Conservation (phyloP, 2,329 filamentous ascomycete species). For the Scedosporium boydii region DNA sequence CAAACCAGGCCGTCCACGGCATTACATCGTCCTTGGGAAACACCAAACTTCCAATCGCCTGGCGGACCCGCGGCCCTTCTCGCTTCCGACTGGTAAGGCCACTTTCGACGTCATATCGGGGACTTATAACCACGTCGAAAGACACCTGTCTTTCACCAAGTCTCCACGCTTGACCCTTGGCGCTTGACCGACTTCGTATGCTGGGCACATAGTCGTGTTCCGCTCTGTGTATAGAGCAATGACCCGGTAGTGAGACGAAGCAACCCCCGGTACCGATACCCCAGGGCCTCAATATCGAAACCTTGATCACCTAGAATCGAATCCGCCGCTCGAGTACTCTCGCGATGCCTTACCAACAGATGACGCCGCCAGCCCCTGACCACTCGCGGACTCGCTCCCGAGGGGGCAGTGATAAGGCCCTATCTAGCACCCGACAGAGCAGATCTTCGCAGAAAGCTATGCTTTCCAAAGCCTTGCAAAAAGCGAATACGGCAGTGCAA, state of each 20-base stretch:
- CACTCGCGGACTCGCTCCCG: background rate
- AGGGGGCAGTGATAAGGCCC: background rate
- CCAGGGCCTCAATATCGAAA: background rate
- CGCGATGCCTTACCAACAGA: background rate
- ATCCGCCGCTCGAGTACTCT: background rate
- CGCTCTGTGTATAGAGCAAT: background rate
- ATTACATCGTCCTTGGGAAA: background rate
- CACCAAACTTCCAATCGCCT: background rate
- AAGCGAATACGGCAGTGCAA: conserved; percentile 90
- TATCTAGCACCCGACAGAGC: conserved; percentile 21
- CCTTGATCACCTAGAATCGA: background rate
- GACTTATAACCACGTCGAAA: background rate
- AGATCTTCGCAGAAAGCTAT: conserved; percentile 77
- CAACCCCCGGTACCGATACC: background rate
- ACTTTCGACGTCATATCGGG: background rate
- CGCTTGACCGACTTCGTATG: background rate
- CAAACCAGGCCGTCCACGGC: background rate
- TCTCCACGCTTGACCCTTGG: background rate
- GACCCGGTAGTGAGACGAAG: background rate
- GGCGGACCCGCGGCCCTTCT: background rate
- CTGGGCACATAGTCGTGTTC: background rate
- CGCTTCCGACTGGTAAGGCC: background rate
- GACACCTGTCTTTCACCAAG: background rate
- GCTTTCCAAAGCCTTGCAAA: conserved; percentile 90
- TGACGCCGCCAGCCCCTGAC: background rate